These are phyloP conservation scores for Gaillardinia entomophila DNA, from an alignment of 805 yeast species.

Conservation along the genomic window DNA sequence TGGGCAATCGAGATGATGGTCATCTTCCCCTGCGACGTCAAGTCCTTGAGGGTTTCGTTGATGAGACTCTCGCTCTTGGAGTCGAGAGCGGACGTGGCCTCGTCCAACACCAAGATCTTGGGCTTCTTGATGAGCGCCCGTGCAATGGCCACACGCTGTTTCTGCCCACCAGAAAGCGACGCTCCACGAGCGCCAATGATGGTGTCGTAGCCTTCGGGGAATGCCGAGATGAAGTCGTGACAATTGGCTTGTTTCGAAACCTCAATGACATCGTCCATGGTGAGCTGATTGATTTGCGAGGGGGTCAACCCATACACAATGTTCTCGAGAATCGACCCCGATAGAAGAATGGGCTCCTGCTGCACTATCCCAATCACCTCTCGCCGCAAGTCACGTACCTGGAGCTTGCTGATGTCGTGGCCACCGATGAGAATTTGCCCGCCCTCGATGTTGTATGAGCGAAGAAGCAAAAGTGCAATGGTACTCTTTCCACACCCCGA, in stretches of 20 bases:
- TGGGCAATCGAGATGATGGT: constrained; percentile 42
- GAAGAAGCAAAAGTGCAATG: constrained; percentile 46
- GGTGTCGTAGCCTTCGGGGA: constrained; percentile 60
- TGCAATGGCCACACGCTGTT: constrained; percentile 73
- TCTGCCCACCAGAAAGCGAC: constrained; percentile 68
- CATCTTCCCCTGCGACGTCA: constrained; percentile 33
- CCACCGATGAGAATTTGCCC: constrained; percentile 53
- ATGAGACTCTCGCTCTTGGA: constrained; percentile 42
- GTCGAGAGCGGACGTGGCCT: constrained; percentile 63
- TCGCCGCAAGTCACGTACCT: constrained; percentile 44
- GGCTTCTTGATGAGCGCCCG: constrained; percentile 68
- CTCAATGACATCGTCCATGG: constrained; percentile 36
- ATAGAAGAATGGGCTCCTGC: constrained; percentile 54
- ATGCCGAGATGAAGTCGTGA: constrained; percentile 49
- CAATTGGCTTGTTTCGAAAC: constrained; percentile 50
- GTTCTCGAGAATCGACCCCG: constrained; percentile 52
- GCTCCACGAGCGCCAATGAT: constrained; percentile 52
- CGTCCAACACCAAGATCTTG: constrained; percentile 57
- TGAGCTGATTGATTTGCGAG: constrained; percentile 22
- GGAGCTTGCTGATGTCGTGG: constrained; percentile 39
- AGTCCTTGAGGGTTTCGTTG: constrained; percentile 34
- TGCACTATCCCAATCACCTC: constrained; percentile 52
- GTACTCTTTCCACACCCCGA: constrained; percentile 62
- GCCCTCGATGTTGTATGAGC: constrained; percentile 44
- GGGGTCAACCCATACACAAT: constrained; percentile 47